These are phyloP conservation scores for Albugo laibachii DNA, from an alignment of 352 stramenopile genomes.

Conservation along the genomic window DNA sequence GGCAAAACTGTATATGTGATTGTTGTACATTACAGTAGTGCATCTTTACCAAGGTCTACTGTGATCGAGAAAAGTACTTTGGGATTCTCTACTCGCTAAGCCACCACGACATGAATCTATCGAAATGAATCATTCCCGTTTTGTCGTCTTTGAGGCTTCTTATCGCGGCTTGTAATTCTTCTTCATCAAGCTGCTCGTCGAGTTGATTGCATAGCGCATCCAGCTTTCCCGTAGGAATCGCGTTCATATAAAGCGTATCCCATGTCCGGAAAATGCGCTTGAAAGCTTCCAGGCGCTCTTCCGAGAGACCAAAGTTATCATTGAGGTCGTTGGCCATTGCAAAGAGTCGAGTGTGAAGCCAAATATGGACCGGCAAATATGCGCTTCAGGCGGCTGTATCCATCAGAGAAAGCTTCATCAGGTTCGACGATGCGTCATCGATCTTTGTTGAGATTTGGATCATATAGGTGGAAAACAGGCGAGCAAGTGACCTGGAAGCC, in stretches of 20 bases:
- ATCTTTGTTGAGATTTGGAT: too few species aligned
- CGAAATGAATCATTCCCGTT: conserved; percentile 38
- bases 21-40: too few species aligned
- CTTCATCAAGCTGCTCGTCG: conserved; percentile 30
- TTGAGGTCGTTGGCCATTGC: conserved; percentile 22
- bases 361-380: too few species aligned
- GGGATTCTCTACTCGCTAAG: conserved; percentile 16
- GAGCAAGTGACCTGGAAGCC: too few species aligned
- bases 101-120: conserved; percentile 43
- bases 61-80: too few species aligned
- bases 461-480: too few species aligned
- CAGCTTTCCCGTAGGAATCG: conserved; percentile 34
- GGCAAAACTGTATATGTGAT: too few species aligned
- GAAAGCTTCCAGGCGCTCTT: conserved; percentile 38
- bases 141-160: conserved; percentile 26
- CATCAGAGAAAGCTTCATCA: too few species aligned
- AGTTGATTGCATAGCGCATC: conserved; percentile 33
- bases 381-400: too few species aligned
- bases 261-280: conserved; percentile 24
- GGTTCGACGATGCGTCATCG: too few species aligned
- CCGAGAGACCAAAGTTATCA: conserved; percentile 18
- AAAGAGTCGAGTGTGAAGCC: background rate
- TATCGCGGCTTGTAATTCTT: conserved; percentile 25
- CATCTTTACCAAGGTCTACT: too few species aligned
- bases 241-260: conserved; percentile 23